phyloP scores from a whole-genome alignment of 495 filamentous ascomycete genomes.

The Friedmanniomyces endolithicus region DNA sequence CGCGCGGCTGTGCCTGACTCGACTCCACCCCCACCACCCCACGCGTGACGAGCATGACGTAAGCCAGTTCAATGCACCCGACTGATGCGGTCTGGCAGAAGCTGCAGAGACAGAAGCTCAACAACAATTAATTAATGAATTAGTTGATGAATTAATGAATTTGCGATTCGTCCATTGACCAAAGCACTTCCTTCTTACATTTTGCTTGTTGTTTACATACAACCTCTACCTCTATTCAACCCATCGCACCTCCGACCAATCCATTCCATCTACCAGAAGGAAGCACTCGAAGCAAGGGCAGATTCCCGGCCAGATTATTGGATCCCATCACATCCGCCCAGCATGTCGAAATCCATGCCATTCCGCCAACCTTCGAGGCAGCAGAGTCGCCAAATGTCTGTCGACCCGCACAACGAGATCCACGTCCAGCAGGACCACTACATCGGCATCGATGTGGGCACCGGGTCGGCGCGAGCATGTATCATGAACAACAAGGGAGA shows the following conservation, averaged over 20 bases:
- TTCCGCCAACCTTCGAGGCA: constrained; percentile 22
- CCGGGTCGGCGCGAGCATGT: constrained; percentile 86
- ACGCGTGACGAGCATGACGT: not conserved
- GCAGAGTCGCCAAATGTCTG: constrained; percentile 42
- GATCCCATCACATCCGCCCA: constrained; percentile 1
- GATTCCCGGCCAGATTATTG: not conserved
- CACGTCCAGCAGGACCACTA: constrained; percentile 50
- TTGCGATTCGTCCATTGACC: too few relatives aligned
- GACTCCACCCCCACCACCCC: not conserved
- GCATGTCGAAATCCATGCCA: constrained; percentile 2
- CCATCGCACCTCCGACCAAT: not conserved
- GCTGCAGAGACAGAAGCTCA: not conserved
- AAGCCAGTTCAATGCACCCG: too few relatives aligned
- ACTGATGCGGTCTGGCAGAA: too few relatives aligned
- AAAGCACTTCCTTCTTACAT: too few relatives aligned
- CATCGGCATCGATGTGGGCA: constrained; percentile 93
- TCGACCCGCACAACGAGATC: constrained; percentile 44
- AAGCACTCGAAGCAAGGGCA: not conserved
- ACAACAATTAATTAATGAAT: too few relatives aligned
- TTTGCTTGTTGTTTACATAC: not conserved
- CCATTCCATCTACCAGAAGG: not conserved
- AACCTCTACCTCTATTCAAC: not conserved
- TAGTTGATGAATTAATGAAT: too few relatives aligned
- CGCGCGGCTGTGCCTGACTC: not conserved
- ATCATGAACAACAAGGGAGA: constrained; percentile 83